These are phyloP conservation scores for Pisolithus microcarpus DNA, from an alignment of 768 basidiomycete genomes.

Conservation along the genomic window DNA sequence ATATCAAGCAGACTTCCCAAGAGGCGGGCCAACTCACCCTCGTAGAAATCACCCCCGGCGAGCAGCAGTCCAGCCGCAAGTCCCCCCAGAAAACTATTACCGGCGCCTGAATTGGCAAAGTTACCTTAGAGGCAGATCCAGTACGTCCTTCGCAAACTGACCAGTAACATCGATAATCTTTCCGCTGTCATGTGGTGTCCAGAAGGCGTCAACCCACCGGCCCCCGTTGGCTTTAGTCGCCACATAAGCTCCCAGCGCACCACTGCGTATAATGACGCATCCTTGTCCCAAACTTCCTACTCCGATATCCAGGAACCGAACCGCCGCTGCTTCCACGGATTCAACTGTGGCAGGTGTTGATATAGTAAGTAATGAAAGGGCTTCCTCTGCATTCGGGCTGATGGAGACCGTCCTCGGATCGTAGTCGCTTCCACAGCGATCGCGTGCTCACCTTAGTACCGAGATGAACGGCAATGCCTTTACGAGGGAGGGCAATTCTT, in stretches of 20 bases:
- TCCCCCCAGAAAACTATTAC: constrained; percentile 84
- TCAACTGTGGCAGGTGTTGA: constrained; percentile 34
- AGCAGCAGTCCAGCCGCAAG: constrained; percentile 64
- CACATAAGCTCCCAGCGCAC: constrained; percentile 63
- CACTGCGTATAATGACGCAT: constrained; percentile 69
- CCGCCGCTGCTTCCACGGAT: constrained; percentile 61
- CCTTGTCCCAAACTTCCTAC: constrained; percentile 46
- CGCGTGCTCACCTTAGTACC: constrained; percentile 53
- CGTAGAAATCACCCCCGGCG: constrained; percentile 49
- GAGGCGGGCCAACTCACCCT: constrained; percentile 41
- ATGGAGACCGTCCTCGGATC: background rate
- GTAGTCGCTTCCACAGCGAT: background rate
- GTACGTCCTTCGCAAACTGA: constrained; percentile 20
- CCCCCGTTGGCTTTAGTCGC: constrained; percentile 35
- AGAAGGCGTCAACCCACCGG: constrained; percentile 72
- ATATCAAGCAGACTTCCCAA: constrained; percentile 1
- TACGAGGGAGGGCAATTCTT: constrained; percentile 63
- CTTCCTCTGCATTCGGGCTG: constrained; percentile 87
- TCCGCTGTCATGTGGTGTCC: constrained; percentile 39
- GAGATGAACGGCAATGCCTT: constrained; percentile 51
- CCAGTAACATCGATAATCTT: constrained; percentile 81
- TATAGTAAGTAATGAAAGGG: constrained; percentile 57
- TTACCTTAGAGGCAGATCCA: constrained; percentile 1
- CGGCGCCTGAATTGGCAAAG: constrained; percentile 53
- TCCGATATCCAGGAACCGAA: constrained; percentile 52